phyloP scores from a whole-genome alignment of 2,329 filamentous ascomycete genomes.

The Fusarium avenaceum region DNA sequence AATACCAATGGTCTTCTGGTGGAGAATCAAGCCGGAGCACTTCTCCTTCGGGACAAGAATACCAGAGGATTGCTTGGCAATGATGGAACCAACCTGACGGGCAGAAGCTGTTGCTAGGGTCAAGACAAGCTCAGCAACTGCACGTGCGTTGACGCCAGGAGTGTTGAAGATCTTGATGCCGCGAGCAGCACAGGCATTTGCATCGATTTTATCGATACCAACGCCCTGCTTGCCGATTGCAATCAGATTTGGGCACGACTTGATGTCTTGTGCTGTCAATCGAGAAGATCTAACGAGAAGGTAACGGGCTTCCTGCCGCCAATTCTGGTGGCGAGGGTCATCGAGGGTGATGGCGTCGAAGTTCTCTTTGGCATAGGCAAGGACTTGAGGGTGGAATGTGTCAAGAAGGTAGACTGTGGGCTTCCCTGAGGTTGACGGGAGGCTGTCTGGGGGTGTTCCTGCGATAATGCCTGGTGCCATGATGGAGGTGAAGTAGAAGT shows the following conservation, averaged over 20 bases:
- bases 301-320: constrained; percentile 57
- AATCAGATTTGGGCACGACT: constrained; percentile 53
- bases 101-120: constrained; percentile 55
- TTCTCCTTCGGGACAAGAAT: constrained; percentile 55
- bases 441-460: constrained; percentile 10
- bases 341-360: constrained; percentile 57
- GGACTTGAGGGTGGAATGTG: constrained; percentile 54
- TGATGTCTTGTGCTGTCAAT: constrained; percentile 57
- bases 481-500: background rate
- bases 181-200: constrained; percentile 54
- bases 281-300: constrained; percentile 56
- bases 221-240: constrained; percentile 64
- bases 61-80: constrained; percentile 49
- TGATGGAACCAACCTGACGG: constrained; percentile 51
- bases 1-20: constrained; percentile 54
- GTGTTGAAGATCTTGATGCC: constrained; percentile 63
- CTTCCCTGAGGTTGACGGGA: constrained; percentile 35
- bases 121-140: constrained; percentile 58
- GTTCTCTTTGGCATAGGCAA: constrained; percentile 52
- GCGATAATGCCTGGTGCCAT: constrained; percentile 29
- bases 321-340: constrained; percentile 54
- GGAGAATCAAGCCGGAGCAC: constrained; percentile 56
- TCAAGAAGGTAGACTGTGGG: constrained; percentile 59
- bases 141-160: constrained; percentile 59
- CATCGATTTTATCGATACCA: constrained; percentile 62